phyloP scores from a whole-genome alignment of 1,284 basidiomycete genomes.

The Leccinum solheimii region DNA sequence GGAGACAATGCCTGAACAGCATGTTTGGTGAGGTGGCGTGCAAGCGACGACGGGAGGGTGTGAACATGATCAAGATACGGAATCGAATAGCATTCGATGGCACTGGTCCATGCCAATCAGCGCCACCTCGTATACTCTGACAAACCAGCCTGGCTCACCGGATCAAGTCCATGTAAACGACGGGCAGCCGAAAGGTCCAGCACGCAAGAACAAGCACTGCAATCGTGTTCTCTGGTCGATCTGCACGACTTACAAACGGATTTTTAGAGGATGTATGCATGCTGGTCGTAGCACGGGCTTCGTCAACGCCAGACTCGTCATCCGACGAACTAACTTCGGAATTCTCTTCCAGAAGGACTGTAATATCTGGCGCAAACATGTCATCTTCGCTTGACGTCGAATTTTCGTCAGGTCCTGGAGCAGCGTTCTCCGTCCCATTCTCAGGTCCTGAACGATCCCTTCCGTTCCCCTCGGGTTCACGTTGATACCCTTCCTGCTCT shows the following conservation, averaged over 20 bases:
- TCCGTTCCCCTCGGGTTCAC: constrained; percentile 20
- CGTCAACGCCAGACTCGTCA: constrained; percentile 36
- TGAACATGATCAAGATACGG: constrained; percentile 81
- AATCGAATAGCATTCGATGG: constrained; percentile 72
- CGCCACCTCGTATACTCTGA: constrained; percentile 1
- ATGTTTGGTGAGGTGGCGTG: constrained; percentile 68
- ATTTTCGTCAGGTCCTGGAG: constrained; percentile 3
- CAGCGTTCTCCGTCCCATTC: constrained; percentile 11
- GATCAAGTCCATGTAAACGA: constrained; percentile 73
- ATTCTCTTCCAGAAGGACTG: constrained; percentile 53
- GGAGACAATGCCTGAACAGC: constrained; percentile 67
- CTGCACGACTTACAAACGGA: constrained; percentile 38
- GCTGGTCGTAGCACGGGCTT: constrained; percentile 17
- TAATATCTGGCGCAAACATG: constrained; percentile 48
- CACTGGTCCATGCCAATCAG: constrained; percentile 39
- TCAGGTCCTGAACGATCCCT: constrained; percentile 12
- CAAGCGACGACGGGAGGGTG: constrained; percentile 65
- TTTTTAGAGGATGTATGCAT: constrained; percentile 14
- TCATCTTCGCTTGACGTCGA: constrained; percentile 31
- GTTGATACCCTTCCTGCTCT: constrained; percentile 32
- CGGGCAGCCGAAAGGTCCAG: constrained; percentile 77
- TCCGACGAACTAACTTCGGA: constrained; percentile 52
- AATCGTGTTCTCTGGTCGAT: constrained; percentile 60
- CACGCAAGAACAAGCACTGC: constrained; percentile 70
- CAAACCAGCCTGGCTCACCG: constrained; percentile 45